Conservation (phyloP, 805 yeast species). For the Saccharomycodes ludwigii region DNA sequence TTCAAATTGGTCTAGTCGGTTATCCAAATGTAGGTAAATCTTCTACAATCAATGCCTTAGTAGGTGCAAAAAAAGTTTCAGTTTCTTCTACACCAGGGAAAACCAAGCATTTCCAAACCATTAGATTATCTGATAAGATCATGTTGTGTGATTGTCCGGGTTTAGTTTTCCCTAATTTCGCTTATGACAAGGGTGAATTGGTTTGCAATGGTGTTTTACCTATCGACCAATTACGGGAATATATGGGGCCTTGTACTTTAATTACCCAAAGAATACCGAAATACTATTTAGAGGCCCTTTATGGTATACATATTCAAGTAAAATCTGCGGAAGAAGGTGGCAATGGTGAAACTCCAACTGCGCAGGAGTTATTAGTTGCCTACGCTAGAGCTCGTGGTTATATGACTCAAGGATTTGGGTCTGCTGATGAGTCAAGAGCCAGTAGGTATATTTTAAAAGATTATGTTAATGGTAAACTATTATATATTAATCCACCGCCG, state of each 20-base stretch:
- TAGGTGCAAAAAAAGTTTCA: constrained; percentile 95
- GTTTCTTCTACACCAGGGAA: constrained; percentile 98
- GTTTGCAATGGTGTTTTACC: constrained; percentile 99
- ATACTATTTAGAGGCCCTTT: constrained; percentile 75
- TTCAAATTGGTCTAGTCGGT: constrained; percentile 93
- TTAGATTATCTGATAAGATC: constrained; percentile 68
- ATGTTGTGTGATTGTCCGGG: constrained; percentile 98
- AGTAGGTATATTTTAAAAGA: constrained; percentile 87
- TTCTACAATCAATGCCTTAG: constrained; percentile 93
- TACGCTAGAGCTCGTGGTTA: constrained; percentile 95
- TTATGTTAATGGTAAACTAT: constrained; percentile 82
- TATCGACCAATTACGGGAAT: constrained; percentile 90
- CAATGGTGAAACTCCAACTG: constrained; percentile 65
- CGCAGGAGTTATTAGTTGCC: constrained; percentile 78
- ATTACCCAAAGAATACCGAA: constrained; percentile 86
- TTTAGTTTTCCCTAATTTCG: constrained; percentile 94
- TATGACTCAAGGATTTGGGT: constrained; percentile 94
- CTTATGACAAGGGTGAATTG: constrained; percentile 89
- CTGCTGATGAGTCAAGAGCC: constrained; percentile 94
- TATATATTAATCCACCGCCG: constrained; percentile 86
- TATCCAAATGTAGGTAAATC: constrained; percentile 96
- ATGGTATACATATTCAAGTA: constrained; percentile 81
- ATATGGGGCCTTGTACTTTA: constrained; percentile 75
- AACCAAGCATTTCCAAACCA: constrained; percentile 97
- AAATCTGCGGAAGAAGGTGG: constrained; percentile 80